Base-by-base conservation (phyloP, 2,329 filamentous ascomycete species). In the Fusarium drepaniforme region DNA sequence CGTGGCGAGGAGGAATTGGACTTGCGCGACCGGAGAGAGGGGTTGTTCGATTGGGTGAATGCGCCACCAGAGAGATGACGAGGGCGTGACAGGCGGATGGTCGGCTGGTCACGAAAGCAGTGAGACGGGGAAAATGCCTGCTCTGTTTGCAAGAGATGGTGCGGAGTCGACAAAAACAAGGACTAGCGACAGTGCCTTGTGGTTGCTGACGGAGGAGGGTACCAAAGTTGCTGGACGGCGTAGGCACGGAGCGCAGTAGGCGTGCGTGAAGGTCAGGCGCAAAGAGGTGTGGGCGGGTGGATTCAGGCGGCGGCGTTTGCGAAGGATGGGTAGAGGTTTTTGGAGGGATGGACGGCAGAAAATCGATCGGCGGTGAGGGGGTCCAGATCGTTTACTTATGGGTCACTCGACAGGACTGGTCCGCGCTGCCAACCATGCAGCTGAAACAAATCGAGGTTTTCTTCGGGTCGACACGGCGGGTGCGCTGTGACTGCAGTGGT, bases 331-430 rank as follows among this genome's bases (percentile, higher is more conserved):
- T 46, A 59, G 35, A 46, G 59, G 49, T 53, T 53, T 59, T 51
- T 58, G 68, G 73, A 75, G 64, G 73, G 71, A 70, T 74, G 63
- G 67, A 66, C 73, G 77, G 75, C 76, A 78, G 77, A 78, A 71
- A 77, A 76, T 74, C 70, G 77, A 78, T 78, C 77, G 75, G 77
- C 77, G 77, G 77, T 78, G 77, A 78, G 76, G 77, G 75, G 77
- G 72, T 75, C 77, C 75, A 77, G 77, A 78, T 78, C 75, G 73
- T 76, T 75, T 67, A 59, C 66, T 70, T 67, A 73, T 77, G 71
- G 77, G 69, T 75, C 76, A 68, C 67, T 72, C 60, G 63, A 72
- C 71, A 59, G 66, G 64, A 67, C 63, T 67, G 61, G 66, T 49
- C 66, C 42, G 63, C 59, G 70, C 71, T 71, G 76, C 73, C 71